Evolutionary conservation across 495 filamentous ascomycete genomes (phyloP), one percentile per base, ranked within the genome.

Genomic region (Stereocaulon alpinum): DNA sequence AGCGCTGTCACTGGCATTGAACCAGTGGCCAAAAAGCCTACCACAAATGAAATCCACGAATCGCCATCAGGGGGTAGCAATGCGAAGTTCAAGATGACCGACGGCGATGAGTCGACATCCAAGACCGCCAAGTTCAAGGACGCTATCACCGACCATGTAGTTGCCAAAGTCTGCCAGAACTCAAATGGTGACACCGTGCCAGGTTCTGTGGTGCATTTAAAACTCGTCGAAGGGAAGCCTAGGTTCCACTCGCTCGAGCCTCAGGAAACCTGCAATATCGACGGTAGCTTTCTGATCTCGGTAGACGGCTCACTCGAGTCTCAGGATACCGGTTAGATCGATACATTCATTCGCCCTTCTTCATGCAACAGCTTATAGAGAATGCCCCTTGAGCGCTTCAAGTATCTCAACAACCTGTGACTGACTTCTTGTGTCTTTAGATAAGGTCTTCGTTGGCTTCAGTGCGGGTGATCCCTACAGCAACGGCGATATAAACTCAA

Each of bases 1-100:
- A 52, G 34, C 30, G 49, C 49, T 30, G 29, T 52, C 30, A 52
- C 49, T 37, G 49, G 49, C 49, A 52, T 18, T 11, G 49, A 37
- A 17, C 29, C 4, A 29, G 30, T 10, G 1, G 27, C 29, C 7
- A n/a, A 52, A n/a, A 52, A 4, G 18, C 7, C 10, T 15, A 29
- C 7, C 34, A 37, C 34, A 37, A 37, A 37, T 37, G 34, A 37
- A 10, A 12, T 10, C 34, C 7, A 37, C 7, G 34, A 37, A 37
- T 37, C 34, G 7, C 7, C 2, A 37, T 12, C 34, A 37, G 7
- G 6, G 34, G 34, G 34, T 52, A 30, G 15, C 30, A 37, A 37
- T 34, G n/a, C 17, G 2, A 18, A 32, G 17, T 10, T 3, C 15
- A 32, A 1, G 3, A 52, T 51, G 17, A 51, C 24, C 27, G 1